Evolutionary conservation across 441 rosid species (phyloP).

Genomic region (Populus hybrid): DNA sequence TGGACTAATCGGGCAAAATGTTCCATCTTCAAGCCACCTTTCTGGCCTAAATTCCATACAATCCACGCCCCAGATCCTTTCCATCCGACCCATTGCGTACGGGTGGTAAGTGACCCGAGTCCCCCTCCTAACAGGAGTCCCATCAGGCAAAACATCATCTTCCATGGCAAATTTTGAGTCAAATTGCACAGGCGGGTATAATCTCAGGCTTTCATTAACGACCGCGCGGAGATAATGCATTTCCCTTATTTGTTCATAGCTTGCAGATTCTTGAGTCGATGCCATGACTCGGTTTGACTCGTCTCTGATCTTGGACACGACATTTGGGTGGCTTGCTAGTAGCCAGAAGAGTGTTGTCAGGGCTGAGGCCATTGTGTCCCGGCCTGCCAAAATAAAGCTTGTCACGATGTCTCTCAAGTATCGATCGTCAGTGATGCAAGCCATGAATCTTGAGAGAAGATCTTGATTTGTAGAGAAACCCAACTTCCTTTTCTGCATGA

Average conservation of each 20-base stretch:
- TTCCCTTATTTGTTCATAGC: conserved; percentile 23
- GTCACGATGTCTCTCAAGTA: conserved; percentile 28
- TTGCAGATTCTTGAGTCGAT: conserved; percentile 4
- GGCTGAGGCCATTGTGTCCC: conserved; percentile 39
- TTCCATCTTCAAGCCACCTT: conserved; percentile 29
- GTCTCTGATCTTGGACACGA: conserved; percentile 16
- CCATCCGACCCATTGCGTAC: conserved; percentile 36
- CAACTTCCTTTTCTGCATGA: conserved; percentile 17
- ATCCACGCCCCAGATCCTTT: conserved; percentile 23
- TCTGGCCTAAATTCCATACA: conserved; percentile 27
- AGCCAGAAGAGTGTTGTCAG: conserved; percentile 32
- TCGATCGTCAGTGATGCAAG: conserved; percentile 15
- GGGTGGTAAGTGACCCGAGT: conserved; percentile 33
- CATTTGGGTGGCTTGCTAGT: conserved; percentile 22
- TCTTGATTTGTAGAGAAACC: conserved; percentile 22
- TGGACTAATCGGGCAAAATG: conserved; percentile 13
- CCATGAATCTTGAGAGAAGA: conserved; percentile 37
- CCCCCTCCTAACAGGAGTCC: conserved; percentile 19
- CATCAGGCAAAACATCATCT: conserved; percentile 29
- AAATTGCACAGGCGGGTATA: conserved; percentile 33
- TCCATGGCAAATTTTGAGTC: conserved; percentile 29
- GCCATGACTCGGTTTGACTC: conserved; percentile 15
- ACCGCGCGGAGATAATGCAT: conserved; percentile 34
- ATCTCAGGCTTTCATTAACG: conserved; percentile 28
- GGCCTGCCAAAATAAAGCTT: conserved; percentile 37